These are phyloP conservation scores for Botrytis hyacinthi DNA, from an alignment of 2,329 filamentous ascomycete genomes.

Conservation along the genomic window DNA sequence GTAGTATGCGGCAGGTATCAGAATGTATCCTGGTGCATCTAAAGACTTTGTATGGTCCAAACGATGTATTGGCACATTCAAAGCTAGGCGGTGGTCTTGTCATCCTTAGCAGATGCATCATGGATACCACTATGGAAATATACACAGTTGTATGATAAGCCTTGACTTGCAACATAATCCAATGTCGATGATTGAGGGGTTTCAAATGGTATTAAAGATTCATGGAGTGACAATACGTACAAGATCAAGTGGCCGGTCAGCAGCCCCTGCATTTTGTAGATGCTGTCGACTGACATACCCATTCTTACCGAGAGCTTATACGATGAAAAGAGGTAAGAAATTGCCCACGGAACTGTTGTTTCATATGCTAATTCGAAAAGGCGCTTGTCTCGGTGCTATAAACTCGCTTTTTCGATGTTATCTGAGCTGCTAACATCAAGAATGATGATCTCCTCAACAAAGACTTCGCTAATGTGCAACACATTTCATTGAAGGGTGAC, in stretches of 20 bases:
- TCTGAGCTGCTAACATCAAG: slow-evolving; percentile 30
- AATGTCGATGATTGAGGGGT: slow-evolving; percentile 23
- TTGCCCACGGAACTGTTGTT: not conserved
- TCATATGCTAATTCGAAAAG: slow-evolving; percentile 6
- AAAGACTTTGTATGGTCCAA: not conserved
- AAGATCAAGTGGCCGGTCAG: slow-evolving; percentile 36
- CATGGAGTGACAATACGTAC: slow-evolving; percentile 31
- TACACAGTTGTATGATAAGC: not conserved
- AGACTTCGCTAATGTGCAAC: slow-evolving; percentile 28
- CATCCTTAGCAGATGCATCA: not conserved
- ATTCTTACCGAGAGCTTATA: slow-evolving; percentile 39
- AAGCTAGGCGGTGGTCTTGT: not conserved
- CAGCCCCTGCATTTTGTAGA: slow-evolving; percentile 36
- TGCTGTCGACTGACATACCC: slow-evolving; percentile 27
- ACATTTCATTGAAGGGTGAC: slow-evolving; percentile 29
- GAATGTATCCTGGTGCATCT: too few species aligned
- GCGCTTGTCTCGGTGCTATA: slow-evolving; percentile 35
- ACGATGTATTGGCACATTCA: not conserved
- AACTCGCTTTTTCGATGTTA: slow-evolving; percentile 30
- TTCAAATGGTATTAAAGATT: slow-evolving; percentile 30
- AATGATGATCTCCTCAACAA: slow-evolving; percentile 35
- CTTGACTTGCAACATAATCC: too few species aligned
- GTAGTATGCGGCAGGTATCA: not conserved
- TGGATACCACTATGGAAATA: not conserved
- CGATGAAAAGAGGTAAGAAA: slow-evolving; percentile 29